Conservation (phyloP, 345 rosid species). For the Gossypium turneri region DNA sequence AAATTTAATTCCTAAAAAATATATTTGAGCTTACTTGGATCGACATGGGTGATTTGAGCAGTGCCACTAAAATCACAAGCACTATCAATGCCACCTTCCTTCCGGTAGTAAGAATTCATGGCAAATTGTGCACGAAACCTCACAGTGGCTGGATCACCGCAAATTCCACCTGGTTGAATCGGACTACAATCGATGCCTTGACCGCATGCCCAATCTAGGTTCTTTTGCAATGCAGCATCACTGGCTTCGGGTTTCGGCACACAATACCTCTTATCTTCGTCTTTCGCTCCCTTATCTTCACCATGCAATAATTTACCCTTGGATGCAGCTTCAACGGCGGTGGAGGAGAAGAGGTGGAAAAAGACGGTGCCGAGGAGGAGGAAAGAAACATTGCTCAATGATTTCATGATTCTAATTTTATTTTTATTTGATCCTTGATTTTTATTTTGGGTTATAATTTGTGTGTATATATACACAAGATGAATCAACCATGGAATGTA, state of each 20-base stretch:
- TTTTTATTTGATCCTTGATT: background rate
- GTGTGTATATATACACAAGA: background rate
- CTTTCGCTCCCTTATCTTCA: too few species aligned
- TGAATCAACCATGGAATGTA: background rate
- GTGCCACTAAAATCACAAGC: background rate
- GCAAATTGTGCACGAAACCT: background rate
- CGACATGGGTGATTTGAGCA: background rate
- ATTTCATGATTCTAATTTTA: background rate
- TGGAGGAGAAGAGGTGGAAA: background rate
- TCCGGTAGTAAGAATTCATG: background rate
- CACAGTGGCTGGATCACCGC: background rate
- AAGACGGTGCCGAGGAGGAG: background rate
- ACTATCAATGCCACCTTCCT: background rate
- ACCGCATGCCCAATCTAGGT: background rate
- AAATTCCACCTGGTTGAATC: background rate
- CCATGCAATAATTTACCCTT: too few species aligned
- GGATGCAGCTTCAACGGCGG: background rate
- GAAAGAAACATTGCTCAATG: background rate
- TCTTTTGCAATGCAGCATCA: background rate
- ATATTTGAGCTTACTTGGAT: background rate
- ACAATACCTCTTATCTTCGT: background rate
- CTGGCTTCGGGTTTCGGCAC: background rate
- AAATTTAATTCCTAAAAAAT: too few species aligned
- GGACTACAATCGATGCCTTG: background rate
- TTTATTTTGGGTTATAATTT: conserved; percentile 38